Evolutionary conservation across 2,329 filamentous ascomycete species (phyloP).

Genomic region (Emmonsiellopsis sp.): DNA sequence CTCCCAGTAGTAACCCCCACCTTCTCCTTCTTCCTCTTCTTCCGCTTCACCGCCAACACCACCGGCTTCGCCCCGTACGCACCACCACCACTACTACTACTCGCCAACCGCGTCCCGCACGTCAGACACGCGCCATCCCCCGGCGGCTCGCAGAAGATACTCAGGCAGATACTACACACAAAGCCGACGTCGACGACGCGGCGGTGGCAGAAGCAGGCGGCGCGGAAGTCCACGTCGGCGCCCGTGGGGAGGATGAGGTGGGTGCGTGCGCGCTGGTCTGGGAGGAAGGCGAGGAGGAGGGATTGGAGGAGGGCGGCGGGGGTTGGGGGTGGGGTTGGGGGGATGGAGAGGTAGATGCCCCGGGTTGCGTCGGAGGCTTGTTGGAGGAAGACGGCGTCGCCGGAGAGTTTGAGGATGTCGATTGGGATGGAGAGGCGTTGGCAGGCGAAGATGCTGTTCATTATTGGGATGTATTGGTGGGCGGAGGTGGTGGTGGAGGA

Average conservation of each 20-base stretch:
- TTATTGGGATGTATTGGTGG: slow-evolving; percentile 90
- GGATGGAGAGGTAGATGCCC: slow-evolving; percentile 59
- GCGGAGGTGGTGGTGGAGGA: slow-evolving; percentile 81
- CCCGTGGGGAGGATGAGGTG: slow-evolving; percentile 70
- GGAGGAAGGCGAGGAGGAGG: slow-evolving; percentile 87
- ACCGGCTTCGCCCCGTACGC: slow-evolving; percentile 67
- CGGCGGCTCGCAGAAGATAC: slow-evolving; percentile 71
- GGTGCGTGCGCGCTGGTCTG: slow-evolving; percentile 54
- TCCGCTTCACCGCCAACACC: slow-evolving; percentile 62
- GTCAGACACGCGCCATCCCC: slow-evolving; percentile 62
- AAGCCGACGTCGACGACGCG: slow-evolving; percentile 85
- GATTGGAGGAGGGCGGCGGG: slow-evolving; percentile 71
- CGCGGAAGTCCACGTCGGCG: slow-evolving; percentile 86
- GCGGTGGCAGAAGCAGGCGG: slow-evolving; percentile 96
- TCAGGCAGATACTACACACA: slow-evolving; percentile 92
- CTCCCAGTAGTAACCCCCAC: slow-evolving; percentile 16
- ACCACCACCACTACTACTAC: slow-evolving; percentile 36
- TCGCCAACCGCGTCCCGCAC: slow-evolving; percentile 67
- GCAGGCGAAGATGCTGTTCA: slow-evolving; percentile 96
- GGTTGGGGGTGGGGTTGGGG: slow-evolving; percentile 57
- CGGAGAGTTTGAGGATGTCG: slow-evolving; percentile 79
- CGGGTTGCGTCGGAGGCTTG: slow-evolving; percentile 71
- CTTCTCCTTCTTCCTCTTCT: slow-evolving; percentile 59
- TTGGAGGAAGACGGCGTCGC: slow-evolving; percentile 83
- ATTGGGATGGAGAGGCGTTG: slow-evolving; percentile 81